Evolutionary conservation across 371 early-diverging fungal species (phyloP), one percentile per base, ranked within the genome.

Genomic region (Mortierella sp.): DNA sequence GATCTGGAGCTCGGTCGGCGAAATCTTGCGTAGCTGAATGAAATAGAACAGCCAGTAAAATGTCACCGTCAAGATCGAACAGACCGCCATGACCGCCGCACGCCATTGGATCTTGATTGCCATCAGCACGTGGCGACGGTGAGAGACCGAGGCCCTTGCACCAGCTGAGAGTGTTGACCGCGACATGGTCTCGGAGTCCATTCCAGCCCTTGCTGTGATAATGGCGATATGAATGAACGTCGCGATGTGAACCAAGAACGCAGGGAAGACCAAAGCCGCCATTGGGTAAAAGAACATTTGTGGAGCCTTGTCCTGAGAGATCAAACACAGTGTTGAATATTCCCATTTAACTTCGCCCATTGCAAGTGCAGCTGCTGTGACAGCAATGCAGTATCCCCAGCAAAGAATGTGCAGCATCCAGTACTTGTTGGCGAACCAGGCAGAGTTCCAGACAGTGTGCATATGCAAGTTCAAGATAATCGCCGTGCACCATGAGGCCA

Each of bases 41-140:
- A 86, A 82, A 47, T 88, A 87, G 74, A 87, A 88, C 57, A 86
- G 45, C 86, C 85, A 86, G 59, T 85, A 86, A 58, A 84, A 84
- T 1, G 84, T 62, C 25, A 86, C 85, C 6, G 84, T 80, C 21
- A 71, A 66, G 57, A 84, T 64, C 7, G 87, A 80, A 16, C 84
- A 74, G 56, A 85, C 47, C 11, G 88, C 91, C 21, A 90, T 70
- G 29, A 88, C 45, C 14, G 89, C 74, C 4, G 91, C 87, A 60
- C 91, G 82, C 91, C 91, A 90, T 66, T 90, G 89, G 30, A 90
- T 84, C 51, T 83, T 83, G 58, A 89, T 85, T 23, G 87, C 85
- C 26, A 80, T 81, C 50, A 88, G 65, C 14, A 88, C 84, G 68
- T 91, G 89, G 30, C 85, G 77, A 23, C 79, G 66, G 53, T 84